phyloP scores from a whole-genome alignment of 805 yeast genomes.

The Komagataella pseudopastoris region DNA sequence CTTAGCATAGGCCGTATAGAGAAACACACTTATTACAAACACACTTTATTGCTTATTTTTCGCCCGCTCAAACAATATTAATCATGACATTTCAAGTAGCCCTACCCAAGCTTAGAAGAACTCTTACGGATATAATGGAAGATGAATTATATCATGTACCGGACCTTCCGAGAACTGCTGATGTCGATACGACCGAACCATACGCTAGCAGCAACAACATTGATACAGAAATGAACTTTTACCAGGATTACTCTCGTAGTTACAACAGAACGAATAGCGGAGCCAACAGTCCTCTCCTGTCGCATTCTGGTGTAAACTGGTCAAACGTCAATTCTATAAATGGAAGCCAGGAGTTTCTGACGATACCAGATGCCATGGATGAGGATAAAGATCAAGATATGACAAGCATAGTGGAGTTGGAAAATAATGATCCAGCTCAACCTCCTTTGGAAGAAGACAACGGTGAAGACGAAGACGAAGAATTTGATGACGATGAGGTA shows the following conservation, averaged over 20 bases:
- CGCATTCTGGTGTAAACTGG: not conserved
- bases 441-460: conserved; percentile 3
- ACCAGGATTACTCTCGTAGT: not conserved
- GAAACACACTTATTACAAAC: not conserved
- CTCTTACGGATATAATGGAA: conserved; percentile 45
- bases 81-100: not conserved
- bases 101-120: conserved; percentile 35
- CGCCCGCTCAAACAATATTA: not conserved
- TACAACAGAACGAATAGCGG: not conserved
- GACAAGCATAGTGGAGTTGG: conserved; percentile 1
- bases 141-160: conserved; percentile 39
- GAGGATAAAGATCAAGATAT: conserved; percentile 2
- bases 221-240: not conserved
- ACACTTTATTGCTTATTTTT: not conserved
- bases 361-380: conserved; percentile 4
- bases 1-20: not conserved
- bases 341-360: not conserved
- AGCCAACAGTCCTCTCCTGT: not conserved
- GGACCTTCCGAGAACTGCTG: not conserved
- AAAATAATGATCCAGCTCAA: conserved; percentile 1
- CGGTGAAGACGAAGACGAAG: conserved; percentile 1
- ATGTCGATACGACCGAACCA: conserved; percentile 2
- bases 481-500: not conserved
- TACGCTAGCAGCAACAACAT: conserved; percentile 1
- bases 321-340: not conserved